These are phyloP conservation scores for Geotrichum europaeum DNA, from an alignment of 1,139 yeast species.

Conservation along the genomic window DNA sequence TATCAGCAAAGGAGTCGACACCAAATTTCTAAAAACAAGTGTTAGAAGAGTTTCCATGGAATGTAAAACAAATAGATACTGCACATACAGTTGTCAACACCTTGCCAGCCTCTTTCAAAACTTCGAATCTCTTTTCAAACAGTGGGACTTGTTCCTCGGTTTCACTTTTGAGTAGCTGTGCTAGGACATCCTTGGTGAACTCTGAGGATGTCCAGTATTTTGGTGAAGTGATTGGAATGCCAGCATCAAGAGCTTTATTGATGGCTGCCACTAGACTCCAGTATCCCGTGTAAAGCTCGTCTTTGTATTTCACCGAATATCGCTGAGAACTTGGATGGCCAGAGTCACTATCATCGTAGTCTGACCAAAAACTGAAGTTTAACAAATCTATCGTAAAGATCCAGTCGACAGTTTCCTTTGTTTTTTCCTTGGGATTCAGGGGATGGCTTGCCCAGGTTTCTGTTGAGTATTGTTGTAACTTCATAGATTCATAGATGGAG, in stretches of 20 bases:
- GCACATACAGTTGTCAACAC: constrained; percentile 23
- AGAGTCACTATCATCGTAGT: constrained; percentile 32
- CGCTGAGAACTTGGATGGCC: constrained; percentile 31
- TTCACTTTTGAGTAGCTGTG: constrained; percentile 31
- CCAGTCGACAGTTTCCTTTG: constrained; percentile 35
- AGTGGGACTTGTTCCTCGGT: constrained; percentile 36
- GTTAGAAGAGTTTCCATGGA: background rate
- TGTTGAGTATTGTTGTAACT: constrained; percentile 29
- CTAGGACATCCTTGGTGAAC: constrained; percentile 27
- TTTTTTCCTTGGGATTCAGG: constrained; percentile 32
- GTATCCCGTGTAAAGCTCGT: constrained; percentile 38
- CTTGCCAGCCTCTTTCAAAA: constrained; percentile 36
- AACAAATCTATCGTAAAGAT: constrained; percentile 39
- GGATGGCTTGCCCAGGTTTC: constrained; percentile 36
- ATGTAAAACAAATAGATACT: constrained; percentile 3
- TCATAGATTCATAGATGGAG: constrained; percentile 30
- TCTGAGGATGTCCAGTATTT: constrained; percentile 31
- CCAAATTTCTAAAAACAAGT: constrained; percentile 17
- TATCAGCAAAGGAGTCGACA: constrained; percentile 24
- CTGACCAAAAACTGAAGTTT: constrained; percentile 42
- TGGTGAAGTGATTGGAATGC: constrained; percentile 37
- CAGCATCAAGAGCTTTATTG: constrained; percentile 38
- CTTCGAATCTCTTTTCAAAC: constrained; percentile 32
- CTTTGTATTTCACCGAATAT: constrained; percentile 35
- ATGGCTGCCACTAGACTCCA: constrained; percentile 42